Base-by-base conservation (phyloP, 108 stramenopile genomes). In the Fragilariopsis cylindrus region DNA sequence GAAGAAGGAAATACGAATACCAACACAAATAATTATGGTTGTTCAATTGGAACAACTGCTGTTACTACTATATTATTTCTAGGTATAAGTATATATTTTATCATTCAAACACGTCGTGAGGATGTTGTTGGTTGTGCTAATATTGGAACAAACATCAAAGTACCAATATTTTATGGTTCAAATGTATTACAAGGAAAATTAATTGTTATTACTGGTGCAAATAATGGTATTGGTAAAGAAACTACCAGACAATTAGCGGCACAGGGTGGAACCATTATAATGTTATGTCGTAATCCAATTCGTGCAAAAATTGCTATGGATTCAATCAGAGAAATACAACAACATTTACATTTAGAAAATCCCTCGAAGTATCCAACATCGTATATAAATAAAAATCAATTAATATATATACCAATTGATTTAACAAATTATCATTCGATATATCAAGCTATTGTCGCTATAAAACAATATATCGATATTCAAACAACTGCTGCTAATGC, bases 171-270 rank as follows among this genome's bases (percentile, higher is more conserved):
- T 49, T 72, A 62, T 74, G 75, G 65, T 1, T 11, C 67, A 0
- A 4, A 57, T 11, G 50, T 3, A 44, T 30, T 73, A 46, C 12
- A 56, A 45, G 69, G 60, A 39, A 82, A 86, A 41, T 83, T 81
- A 7, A 69, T 94, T 16, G 58, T 94, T 8, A 81, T 94, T 41
- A 94, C 93, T 2, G 93, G 93, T 45, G 93, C 93, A 69, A 94
- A 94, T 68, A 74, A 88, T 12, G 93, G 93, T 2, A 87, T 94
- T 68, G 93, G 93, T 18, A 89, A 82, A 46, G 93, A 94, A 77
- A 93, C 97, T 7, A 84, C 88, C n/a, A 56, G 75, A 30, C 83
- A 86, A 72, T 71, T 97, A 42, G 86, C 86, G 13, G 48, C 64
- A 57, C 71, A 71, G 60, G 94, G 93, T 57, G 95, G 90, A 8